phyloP scores from a whole-genome alignment of 2,329 filamentous ascomycete species.

The Penicillium occitanis region DNA sequence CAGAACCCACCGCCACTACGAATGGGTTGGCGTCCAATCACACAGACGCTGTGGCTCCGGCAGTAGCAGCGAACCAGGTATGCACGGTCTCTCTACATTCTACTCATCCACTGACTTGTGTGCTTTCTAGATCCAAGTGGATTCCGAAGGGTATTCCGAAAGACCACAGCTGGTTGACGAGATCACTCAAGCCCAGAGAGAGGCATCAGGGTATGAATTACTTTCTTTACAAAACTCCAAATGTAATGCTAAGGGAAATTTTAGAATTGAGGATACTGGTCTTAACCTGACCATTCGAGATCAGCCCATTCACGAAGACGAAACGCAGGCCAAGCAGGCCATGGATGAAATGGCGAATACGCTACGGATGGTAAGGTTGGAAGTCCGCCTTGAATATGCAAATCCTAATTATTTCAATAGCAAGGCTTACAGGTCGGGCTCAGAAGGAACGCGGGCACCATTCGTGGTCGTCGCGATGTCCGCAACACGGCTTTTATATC shows the following conservation, averaged over 20 bases:
- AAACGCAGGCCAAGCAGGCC: conserved; percentile 49
- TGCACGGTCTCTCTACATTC: not conserved
- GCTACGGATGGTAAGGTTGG: conserved; percentile 41
- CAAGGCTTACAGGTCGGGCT: conserved; percentile 54
- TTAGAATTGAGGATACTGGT: conserved; percentile 43
- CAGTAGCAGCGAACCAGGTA: conserved; percentile 13
- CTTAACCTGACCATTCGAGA: conserved; percentile 51
- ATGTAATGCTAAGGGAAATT: not conserved
- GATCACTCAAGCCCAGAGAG: conserved; percentile 46
- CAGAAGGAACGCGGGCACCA: conserved; percentile 68
- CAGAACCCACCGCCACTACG: conserved; percentile 24
- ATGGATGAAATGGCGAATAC: conserved; percentile 52
- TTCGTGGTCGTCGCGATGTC: conserved; percentile 85
- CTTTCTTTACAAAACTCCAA: not conserved
- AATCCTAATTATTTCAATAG: conserved; percentile 26
- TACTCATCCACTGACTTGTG: conserved; percentile 22
- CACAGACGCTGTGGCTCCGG: not conserved
- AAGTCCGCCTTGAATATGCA: conserved; percentile 19
- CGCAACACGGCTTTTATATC: conserved; percentile 65
- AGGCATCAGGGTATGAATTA: conserved; percentile 39
- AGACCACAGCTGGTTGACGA: conserved; percentile 45
- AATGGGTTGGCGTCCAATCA: conserved; percentile 30
- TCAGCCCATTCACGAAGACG: conserved; percentile 52
- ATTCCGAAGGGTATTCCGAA: conserved; percentile 44
- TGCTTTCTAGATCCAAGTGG: conserved; percentile 30